Evolutionary conservation across 2,329 filamentous ascomycete genomes (phyloP), one percentile per base, ranked within the genome.

Genomic region (Colletotrichum gloeosporioides): DNA sequence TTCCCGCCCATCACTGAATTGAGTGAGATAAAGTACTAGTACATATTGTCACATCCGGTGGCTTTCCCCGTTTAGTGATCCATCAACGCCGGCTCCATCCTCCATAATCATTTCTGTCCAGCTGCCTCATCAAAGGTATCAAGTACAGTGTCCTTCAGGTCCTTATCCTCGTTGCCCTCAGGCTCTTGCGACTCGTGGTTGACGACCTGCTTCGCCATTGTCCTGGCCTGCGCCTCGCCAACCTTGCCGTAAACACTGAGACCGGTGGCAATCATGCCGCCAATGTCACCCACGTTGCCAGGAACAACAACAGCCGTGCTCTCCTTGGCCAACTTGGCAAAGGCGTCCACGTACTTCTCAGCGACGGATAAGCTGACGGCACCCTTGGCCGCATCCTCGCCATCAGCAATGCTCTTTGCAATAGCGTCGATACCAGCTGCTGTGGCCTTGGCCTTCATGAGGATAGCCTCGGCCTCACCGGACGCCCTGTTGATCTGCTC

Each of bases 261-360:
- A 3, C 96, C 97, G 22, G 95, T 98, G 53, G 97, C 96, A 84
- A 99, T 99, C 96, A 99, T 98, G 80, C 95, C 93, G 71, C 95
- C 94, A 80, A 99, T 96, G 83, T 99, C 97, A 77, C 97, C 97
- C 49, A 99, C 95, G 82, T 99, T 99, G 13, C 97, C 97, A 1
- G 97, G 97, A 16, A 99, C 96, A 25, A 99, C 95, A 32, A 99
- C 94, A 6, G 96, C 95, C 5, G 97, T 99, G 80, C 97, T 95
- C 88, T 99, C 96, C 87, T 96, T 97, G 67, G 97, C 97, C 80
- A 99, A 89, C 83, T 96, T 95, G 79, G 91, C 93, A 82, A 99
- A 99, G 6, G 97, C 97, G 62, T 98, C 96, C 69, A 99, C 97
- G 81, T 99, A 99, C 87, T 98, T 98, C 90, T 99, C 97, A 0